Base-by-base conservation (phyloP, 23 red algal species). In the Agarophyton chilense region DNA sequence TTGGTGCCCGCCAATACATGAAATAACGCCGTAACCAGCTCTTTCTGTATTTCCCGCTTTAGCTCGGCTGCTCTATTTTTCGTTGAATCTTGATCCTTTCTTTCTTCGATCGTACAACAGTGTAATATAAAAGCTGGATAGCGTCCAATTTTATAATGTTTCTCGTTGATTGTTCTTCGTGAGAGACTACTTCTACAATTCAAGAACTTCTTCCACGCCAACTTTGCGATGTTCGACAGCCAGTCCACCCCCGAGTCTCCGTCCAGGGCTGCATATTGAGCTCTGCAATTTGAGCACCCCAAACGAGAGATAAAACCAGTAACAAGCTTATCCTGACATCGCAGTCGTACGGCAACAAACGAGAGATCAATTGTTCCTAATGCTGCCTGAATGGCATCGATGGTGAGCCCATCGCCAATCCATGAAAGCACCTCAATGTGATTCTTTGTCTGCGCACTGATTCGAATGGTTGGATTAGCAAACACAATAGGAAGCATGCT, bases 201-300 rank as follows among this genome's bases (percentile, higher is more conserved):
- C 16, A 43, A 25, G 26, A 61, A 58, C 24, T 32, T 80, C 77
- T 80, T 80, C 77, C 51, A 80, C 4, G 50, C 50, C 22, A 8
- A 58, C 77, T 58, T 61, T 38, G 42, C 50, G 3, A 55, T 55
- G 29, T 52, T 14, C 9, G 46, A 61, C 6, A 55, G 38, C 54
- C 51, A 80, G 2, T 28, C 54, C 19, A 50, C 51, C 34, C 21
- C 50, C 21, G 51, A 26, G 35, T 58, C 36, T 2, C 77, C 77
- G 46, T 80, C 77, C 50, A 80, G 18, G 49, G 46, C 50, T 58
- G 54, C 54, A 56, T 58, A 80, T 21, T 80, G 77, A 80, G 32
- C 24, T 39, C 43, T 40, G 3, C 71, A 78, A 63, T 45, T 77
- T 10, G 52, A 55, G 36, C 33, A 55, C 10, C 85, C 85, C 6